Conservation (phyloP, 202 grass and related monocot genomes). For the Schoenoplectus tabernaemontani region DNA sequence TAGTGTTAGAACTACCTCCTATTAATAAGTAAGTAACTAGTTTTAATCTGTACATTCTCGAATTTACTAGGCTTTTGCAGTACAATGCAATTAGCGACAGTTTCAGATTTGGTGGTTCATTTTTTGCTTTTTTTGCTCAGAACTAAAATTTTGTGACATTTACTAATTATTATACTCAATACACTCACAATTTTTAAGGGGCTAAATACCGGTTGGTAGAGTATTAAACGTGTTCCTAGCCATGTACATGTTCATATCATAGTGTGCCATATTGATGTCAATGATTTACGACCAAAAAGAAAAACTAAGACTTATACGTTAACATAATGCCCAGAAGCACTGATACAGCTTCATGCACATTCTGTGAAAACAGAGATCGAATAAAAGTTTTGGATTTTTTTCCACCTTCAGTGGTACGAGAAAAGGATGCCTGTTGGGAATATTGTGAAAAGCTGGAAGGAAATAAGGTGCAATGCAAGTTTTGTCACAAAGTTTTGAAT, state of each 20-base stretch:
- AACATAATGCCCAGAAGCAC: background rate
- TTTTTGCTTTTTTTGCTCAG: background rate
- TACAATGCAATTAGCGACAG: constrained; percentile 13
- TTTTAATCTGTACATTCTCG: background rate
- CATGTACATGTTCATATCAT: background rate
- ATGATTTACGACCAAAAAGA: background rate
- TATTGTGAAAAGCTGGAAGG: constrained; percentile 94
- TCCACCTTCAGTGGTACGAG: constrained; percentile 50
- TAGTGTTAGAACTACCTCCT: background rate
- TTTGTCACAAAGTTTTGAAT: constrained; percentile 77
- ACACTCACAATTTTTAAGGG: background rate
- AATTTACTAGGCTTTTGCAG: background rate
- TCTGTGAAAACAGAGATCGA: background rate
- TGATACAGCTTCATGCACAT: background rate
- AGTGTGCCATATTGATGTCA: background rate
- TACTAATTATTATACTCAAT: background rate
- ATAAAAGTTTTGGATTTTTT: background rate
- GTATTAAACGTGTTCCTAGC: background rate
- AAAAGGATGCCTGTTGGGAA: constrained; percentile 93
- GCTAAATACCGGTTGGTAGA: background rate
- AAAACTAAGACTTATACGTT: background rate
- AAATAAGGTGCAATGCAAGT: constrained; percentile 89
- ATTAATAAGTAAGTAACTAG: constrained; percentile 3
- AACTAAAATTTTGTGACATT: background rate
- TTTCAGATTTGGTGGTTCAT: constrained; percentile 20